A percentile compares a stretch with the other conserved stretches of the same genome.
Evolutionary conservation across 768 basidiomycete species (phyloP).

Genomic region (Terana coerulea): DNA sequence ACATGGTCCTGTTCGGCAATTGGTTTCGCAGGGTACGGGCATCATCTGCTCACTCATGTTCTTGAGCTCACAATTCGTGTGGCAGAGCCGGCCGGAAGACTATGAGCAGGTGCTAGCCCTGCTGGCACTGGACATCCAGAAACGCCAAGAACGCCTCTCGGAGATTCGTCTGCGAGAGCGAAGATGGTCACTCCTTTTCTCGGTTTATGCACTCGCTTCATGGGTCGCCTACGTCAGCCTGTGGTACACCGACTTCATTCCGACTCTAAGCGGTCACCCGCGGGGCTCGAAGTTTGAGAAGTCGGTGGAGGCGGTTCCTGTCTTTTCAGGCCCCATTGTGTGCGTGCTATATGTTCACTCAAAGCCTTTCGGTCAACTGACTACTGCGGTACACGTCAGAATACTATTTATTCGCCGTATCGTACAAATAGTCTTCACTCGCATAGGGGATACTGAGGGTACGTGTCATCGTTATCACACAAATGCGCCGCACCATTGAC

Average conservation of each 20-base stretch:
- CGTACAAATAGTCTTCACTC: conserved; percentile 79
- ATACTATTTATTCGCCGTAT: conserved; percentile 76
- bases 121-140: conserved; percentile 66
- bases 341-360: conserved; percentile 41
- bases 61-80: neutral
- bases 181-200: conserved; percentile 70
- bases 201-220: conserved; percentile 68
- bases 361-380: neutral
- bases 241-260: conserved; percentile 67
- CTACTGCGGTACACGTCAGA: conserved; percentile 28
- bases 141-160: conserved; percentile 67
- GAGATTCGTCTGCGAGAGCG: conserved; percentile 87
- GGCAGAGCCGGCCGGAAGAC: conserved; percentile 59
- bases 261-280: conserved; percentile 32
- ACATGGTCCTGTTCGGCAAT: conserved; percentile 11
- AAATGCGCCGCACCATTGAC: neutral
- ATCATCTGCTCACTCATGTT: neutral
- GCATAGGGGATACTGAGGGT: conserved; percentile 83
- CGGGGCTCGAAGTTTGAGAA: conserved; percentile 33
- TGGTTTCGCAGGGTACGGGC: conserved; percentile 11
- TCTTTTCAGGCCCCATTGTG: conserved; percentile 75
- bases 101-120: conserved; percentile 70
- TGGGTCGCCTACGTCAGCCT: conserved; percentile 72
- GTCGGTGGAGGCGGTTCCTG: conserved; percentile 49
- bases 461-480: conserved; percentile 19